Conservation (phyloP, 306 rosid genomes). For the Citrullus mucosospermus region DNA sequence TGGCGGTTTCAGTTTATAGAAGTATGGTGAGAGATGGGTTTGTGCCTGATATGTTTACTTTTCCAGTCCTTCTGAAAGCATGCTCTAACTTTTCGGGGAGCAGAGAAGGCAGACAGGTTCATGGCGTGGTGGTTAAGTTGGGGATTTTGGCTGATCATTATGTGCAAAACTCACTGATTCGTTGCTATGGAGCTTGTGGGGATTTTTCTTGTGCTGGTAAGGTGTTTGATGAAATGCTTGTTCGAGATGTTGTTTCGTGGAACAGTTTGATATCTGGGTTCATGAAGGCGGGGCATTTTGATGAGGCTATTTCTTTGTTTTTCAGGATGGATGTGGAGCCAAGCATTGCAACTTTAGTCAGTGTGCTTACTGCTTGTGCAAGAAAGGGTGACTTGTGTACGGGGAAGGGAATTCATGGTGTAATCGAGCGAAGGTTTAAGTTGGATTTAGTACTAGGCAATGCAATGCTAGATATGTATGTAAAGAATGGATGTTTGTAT, state of each 20-base stretch:
- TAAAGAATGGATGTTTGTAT: conserved; percentile 40
- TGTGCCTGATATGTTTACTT: conserved; percentile 47
- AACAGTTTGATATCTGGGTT: conserved; percentile 59
- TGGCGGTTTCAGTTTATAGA: conserved; percentile 27
- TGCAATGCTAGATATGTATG: conserved; percentile 58
- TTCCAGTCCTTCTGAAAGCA: conserved; percentile 56
- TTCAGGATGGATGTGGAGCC: conserved; percentile 45
- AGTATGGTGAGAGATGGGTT: conserved; percentile 47
- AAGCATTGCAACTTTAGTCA: conserved; percentile 47
- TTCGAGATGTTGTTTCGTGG: conserved; percentile 78
- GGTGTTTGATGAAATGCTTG: conserved; percentile 68
- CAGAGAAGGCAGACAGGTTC: conserved; percentile 49
- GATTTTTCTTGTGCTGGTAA: conserved; percentile 28
- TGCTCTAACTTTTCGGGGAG: conserved; percentile 52
- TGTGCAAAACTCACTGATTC: conserved; percentile 47
- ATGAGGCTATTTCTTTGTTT: conserved; percentile 32
- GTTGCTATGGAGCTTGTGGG: conserved; percentile 45
- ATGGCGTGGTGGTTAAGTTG: conserved; percentile 29
- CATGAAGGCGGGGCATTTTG: conserved; percentile 38
- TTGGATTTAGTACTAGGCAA: conserved; percentile 43
- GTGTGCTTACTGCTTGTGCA: conserved; percentile 53
- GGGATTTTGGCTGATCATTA: conserved; percentile 40
- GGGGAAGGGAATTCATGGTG: conserved; percentile 70
- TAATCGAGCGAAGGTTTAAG: conserved; percentile 25
- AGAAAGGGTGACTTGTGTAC: conserved; percentile 28